Percentiles rank a stretch among this genome's conserved stretches.
Evolutionary conservation across 1,284 basidiomycete genomes (phyloP).

Genomic region (Neolentinus lepideus): DNA sequence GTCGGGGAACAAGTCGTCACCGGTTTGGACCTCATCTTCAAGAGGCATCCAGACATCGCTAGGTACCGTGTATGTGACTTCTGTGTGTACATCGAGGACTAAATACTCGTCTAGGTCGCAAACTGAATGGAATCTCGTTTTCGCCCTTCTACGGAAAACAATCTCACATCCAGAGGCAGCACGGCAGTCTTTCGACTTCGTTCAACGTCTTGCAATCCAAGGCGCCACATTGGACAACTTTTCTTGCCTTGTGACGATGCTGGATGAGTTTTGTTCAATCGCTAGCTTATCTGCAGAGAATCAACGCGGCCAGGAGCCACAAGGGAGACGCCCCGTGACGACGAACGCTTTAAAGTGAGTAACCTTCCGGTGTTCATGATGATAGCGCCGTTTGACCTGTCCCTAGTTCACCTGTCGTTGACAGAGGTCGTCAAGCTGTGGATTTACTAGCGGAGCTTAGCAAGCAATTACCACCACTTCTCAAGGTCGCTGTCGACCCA

Average conservation of each 20-base stretch:
- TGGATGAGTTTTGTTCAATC: slow-evolving; percentile 83
- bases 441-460: slow-evolving; percentile 75
- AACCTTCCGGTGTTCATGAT: background rate
- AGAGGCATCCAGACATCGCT: slow-evolving; percentile 68
- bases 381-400: background rate
- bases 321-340: slow-evolving; percentile 43
- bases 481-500: slow-evolving; percentile 30
- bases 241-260: slow-evolving; percentile 67
- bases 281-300: slow-evolving; percentile 59
- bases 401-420: slow-evolving; percentile 66
- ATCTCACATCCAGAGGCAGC: slow-evolving; percentile 86
- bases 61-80: slow-evolving; percentile 32
- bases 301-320: slow-evolving; percentile 44
- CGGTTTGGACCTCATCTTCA: slow-evolving; percentile 75
- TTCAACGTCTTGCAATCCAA: slow-evolving; percentile 55
- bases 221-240: slow-evolving; percentile 77
- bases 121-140: slow-evolving; percentile 94
- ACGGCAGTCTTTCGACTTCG: slow-evolving; percentile 74
- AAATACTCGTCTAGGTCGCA: slow-evolving; percentile 49
- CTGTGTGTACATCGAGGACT: slow-evolving; percentile 5
- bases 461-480: slow-evolving; percentile 50
- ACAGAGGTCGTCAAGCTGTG: slow-evolving; percentile 78
- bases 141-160: slow-evolving; percentile 84
- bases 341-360: slow-evolving; percentile 47
- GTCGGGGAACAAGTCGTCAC: slow-evolving; percentile 89